Base-by-base conservation (phyloP, 2,329 filamentous ascomycete species). In the Colletotrichum horii region DNA sequence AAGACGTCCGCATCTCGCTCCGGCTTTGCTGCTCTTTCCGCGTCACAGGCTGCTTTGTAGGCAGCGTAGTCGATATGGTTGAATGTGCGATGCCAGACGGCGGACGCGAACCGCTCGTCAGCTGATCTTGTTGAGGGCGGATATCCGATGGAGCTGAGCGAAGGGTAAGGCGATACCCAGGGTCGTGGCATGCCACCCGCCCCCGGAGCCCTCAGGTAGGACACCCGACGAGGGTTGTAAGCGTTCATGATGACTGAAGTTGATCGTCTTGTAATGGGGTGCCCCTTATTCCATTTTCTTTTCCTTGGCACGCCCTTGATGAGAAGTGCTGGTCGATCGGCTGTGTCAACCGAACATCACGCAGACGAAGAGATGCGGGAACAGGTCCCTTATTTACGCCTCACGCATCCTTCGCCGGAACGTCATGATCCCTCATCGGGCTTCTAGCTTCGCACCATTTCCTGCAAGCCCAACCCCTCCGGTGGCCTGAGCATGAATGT, bases 171-270 rank as follows among this genome's bases (percentile, higher is more conserved):
- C n/a, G 74, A 69, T 19, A 52, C 64, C 55, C 52, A 73, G 7
- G 69, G n/a, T 6, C 36, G 26, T 22, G 52, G 73, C 30, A 28
- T 32, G 6, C 66, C 34, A 6, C 61, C 73, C 56, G 58, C 9
- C 4, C 58, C 70, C 14, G 74, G 58, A 16, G 74, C 34, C 22
- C 74, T 64, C 16, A 76, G 70, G 28, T 76, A 76, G 4, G 74
- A 74, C 56, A 74, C 74, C 70, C 74, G 66, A n/a, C 74, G 74
- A 11, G 74, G 74, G 74, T 76, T 76, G 70, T 68, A 76, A 60
- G 43, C 71, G 70, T 76, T 76, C 74, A 76, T 76, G 34, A 55
- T 75, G 73, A 28, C 26, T 68, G 52, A n/a, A 4, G 15, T 2
- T 48, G 43, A 14, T 38, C 30, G 4, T 60, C 38, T 67, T 14